phyloP scores from a whole-genome alignment of 352 stramenopile genomes.

The Thalassiosira mediterranea region DNA sequence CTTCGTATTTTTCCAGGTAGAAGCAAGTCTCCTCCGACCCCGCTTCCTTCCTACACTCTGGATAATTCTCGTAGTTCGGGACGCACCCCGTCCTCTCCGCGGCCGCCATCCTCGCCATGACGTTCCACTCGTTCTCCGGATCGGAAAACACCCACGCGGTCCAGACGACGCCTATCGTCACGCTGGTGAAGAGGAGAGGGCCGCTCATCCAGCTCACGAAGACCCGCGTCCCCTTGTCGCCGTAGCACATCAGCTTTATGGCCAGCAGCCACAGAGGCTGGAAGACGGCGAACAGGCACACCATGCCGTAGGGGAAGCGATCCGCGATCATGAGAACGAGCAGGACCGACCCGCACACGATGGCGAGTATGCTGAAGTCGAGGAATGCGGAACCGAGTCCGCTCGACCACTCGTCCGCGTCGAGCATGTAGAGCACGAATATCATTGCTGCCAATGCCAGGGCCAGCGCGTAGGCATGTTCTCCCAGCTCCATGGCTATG shows the following conservation, averaged over 20 bases:
- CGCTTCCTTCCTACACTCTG: constrained; percentile 41
- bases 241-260: constrained; percentile 53
- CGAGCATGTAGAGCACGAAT: constrained; percentile 63
- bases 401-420: constrained; percentile 58
- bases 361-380: constrained; percentile 13
- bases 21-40: constrained; percentile 49
- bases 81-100: constrained; percentile 49
- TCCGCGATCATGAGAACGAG: constrained; percentile 45
- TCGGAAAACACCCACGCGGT: constrained; percentile 43
- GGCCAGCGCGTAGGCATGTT: constrained; percentile 22
- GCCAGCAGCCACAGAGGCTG: constrained; percentile 58
- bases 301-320: constrained; percentile 55
- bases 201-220: constrained; percentile 59
- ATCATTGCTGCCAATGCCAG: constrained; percentile 15
- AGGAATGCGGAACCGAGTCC: constrained; percentile 28
- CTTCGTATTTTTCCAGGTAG: constrained; percentile 14
- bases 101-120: constrained; percentile 37
- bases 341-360: constrained; percentile 42
- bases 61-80: constrained; percentile 42
- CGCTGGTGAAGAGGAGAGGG: constrained; percentile 39
- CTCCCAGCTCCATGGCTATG: constrained; percentile 38
- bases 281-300: constrained; percentile 56
- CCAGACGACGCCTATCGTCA: constrained; percentile 29
- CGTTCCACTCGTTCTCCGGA: constrained; percentile 59
- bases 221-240: constrained; percentile 31